Evolutionary conservation across 164 flowering plant genomes (phyloP), one percentile per base, ranked within the genome.

Genomic region (Dillenia suffruticosa): DNA sequence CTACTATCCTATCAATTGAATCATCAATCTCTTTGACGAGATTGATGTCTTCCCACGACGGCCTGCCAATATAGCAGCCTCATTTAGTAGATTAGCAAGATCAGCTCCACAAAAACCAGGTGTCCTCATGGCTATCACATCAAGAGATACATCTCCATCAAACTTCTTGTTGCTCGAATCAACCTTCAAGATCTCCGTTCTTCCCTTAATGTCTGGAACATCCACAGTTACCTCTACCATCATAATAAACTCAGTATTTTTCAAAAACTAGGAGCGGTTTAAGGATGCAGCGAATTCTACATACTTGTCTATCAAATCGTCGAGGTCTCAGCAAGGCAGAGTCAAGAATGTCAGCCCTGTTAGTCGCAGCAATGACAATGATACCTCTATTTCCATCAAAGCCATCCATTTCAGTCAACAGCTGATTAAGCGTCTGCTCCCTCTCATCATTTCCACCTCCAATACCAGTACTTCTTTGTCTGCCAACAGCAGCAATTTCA

Each of bases 31-130:
- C 97, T 66, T 89, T 6, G 95, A 80, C n/a, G 97, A 81, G 44
- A 91, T 84, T 12, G 77, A 84, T 0, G 86, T 75, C 79, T 77
- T 87, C 40, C 86, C 93, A 63, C 96, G 92, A 48, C 93, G 83
- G 54, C 96, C 96, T 57, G 97, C 93, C 72, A 88, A 68, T 76
- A 91, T 88, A 44, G 97, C 97, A n/a, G 93, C 95, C 66, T 88
- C 97, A 75, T 91, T 91, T 64, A 91, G 69, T 62, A 91, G 87
- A 68, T 91, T 91, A 43, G 97, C 97, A 68, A 91, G 93, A 72
- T 91, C 97, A 11, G 97, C 97, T 63, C 96, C 97, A 76, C 96
- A 87, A 58, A 91, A 91, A 49, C 97, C 97, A 58, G 97, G 97
- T 53, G 97, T 91, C 69, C 97, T 80, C 96, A 88, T 91, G 63